A percentile compares a stretch with the other conserved stretches of the same genome.
Evolutionary conservation across 1,139 yeast species (phyloP).

Genomic region (Tardiomyces blankii): DNA sequence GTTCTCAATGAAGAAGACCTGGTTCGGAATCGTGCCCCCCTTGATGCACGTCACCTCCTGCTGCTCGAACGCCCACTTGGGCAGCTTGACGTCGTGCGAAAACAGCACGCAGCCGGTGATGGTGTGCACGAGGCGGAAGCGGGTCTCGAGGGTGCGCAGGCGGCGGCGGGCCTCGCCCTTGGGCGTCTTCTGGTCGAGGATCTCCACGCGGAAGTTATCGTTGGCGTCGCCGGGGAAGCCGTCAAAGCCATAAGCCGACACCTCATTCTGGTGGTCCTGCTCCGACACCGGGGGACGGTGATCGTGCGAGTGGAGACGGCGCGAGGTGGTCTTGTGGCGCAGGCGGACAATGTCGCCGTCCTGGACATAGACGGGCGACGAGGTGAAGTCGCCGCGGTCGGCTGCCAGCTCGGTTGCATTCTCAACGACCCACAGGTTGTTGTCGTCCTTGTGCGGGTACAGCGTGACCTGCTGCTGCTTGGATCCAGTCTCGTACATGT

Average conservation of each 20-base stretch:
- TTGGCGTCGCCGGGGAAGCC: conserved; percentile 93
- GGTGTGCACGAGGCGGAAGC: conserved; percentile 81
- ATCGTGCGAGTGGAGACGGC: conserved; percentile 93
- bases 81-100: conserved; percentile 77
- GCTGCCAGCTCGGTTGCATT: conserved; percentile 18
- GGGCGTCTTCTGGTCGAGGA: conserved; percentile 48
- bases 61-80: conserved; percentile 94
- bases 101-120: conserved; percentile 84
- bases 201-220: conserved; percentile 89
- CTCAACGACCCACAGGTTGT: conserved; percentile 80
- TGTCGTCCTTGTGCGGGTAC: conserved; percentile 83
- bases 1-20: conserved; percentile 83
- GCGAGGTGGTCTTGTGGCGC: conserved; percentile 52
- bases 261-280: conserved; percentile 95
- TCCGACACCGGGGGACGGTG: conserved; percentile 88
- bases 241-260: conserved; percentile 78
- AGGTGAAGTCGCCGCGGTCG: conserved; percentile 15
- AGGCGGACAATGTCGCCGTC: conserved; percentile 78
- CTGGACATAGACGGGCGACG: conserved; percentile 36
- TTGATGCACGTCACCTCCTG: conserved; percentile 92
- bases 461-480: conserved; percentile 79
- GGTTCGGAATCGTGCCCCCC: conserved; percentile 63
- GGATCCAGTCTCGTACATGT: conserved; percentile 81
- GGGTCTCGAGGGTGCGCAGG: conserved; percentile 70
- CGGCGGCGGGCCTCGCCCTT: conserved; percentile 48